Evolutionary conservation across 1,284 basidiomycete genomes (phyloP).

Genomic region (Boletus nobilissimus): DNA sequence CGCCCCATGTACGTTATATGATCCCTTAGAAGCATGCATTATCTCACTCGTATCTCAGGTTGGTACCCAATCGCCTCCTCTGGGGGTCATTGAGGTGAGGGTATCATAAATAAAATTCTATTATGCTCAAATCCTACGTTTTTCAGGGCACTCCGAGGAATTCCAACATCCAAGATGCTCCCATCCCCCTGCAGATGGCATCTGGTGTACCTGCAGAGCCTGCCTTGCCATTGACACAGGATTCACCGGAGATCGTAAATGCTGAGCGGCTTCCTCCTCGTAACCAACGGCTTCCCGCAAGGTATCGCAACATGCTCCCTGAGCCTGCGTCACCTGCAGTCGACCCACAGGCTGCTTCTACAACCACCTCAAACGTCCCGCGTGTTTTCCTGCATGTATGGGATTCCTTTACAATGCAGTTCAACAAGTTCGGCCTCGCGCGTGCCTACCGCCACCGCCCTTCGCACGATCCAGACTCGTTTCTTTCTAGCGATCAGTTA

Average conservation of each 20-base stretch:
- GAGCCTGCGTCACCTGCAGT: background rate
- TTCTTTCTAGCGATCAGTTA: background rate
- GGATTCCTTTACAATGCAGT: background rate
- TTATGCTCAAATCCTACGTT: background rate
- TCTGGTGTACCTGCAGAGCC: too few species aligned
- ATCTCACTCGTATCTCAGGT: background rate
- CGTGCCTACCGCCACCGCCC: background rate
- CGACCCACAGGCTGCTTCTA: background rate
- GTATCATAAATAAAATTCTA: background rate
- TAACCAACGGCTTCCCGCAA: background rate
- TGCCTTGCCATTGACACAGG: too few species aligned
- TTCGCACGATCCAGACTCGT: background rate
- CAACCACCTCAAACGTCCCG: background rate
- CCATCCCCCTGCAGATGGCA: too few species aligned
- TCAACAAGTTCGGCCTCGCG: constrained; percentile 16
- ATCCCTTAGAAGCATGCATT: background rate
- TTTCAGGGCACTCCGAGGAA: background rate
- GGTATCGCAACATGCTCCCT: constrained; percentile 8
- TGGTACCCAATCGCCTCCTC: background rate
- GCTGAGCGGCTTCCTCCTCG: background rate
- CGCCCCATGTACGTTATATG: background rate
- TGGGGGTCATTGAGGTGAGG: background rate
- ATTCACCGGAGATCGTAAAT: too few species aligned
- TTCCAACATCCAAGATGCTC: too few species aligned
- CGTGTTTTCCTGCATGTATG: constrained; percentile 7